phyloP scores from a whole-genome alignment of 768 basidiomycete species.

The Termitomyces sp. region DNA sequence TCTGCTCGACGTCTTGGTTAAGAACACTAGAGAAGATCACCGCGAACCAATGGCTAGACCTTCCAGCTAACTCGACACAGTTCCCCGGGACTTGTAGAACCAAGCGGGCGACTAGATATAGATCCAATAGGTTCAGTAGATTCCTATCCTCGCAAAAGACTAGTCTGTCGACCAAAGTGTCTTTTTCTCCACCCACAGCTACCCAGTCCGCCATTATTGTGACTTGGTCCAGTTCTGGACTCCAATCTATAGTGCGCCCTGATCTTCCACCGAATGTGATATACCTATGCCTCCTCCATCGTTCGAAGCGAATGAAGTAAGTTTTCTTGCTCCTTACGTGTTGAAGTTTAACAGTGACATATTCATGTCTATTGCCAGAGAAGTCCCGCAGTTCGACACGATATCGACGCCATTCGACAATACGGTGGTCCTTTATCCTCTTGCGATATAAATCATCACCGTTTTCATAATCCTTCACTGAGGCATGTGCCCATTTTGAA shows the following conservation, averaged over 20 bases:
- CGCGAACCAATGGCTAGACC: conserved; percentile 5
- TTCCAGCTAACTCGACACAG: not conserved
- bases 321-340: not conserved
- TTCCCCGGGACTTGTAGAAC: not conserved
- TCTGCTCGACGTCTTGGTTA: not conserved
- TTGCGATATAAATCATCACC: not conserved
- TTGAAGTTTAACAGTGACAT: not conserved
- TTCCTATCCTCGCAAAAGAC: not conserved
- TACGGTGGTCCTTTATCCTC: not conserved
- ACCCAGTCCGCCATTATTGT: not conserved
- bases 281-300: not conserved
- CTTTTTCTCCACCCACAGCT: not conserved
- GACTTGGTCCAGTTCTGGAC: not conserved
- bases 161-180: not conserved
- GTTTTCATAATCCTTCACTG: not conserved
- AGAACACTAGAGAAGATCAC: conserved; percentile 3
- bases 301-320: conserved; percentile 1
- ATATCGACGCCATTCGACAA: conserved; percentile 4
- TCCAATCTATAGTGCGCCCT: not conserved
- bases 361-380: not conserved
- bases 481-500: not conserved
- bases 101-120: not conserved
- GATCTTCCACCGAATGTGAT: not conserved
- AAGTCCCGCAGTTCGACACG: not conserved
- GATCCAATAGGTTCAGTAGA: not conserved